These are phyloP conservation scores for Coleophoma eucalyptorum DNA, from an alignment of 2,329 filamentous ascomycete genomes.

Conservation along the genomic window DNA sequence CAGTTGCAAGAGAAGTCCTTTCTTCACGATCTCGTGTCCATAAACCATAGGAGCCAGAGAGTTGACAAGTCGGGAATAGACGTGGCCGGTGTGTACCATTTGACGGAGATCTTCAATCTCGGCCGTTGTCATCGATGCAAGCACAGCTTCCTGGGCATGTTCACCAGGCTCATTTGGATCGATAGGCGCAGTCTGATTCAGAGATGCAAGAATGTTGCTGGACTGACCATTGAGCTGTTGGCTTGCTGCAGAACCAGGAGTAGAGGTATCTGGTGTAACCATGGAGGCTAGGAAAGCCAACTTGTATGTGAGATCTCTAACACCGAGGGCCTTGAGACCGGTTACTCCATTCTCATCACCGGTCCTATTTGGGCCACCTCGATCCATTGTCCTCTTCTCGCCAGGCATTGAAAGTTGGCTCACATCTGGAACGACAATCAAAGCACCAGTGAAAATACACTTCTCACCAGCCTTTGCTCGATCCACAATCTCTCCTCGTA, in stretches of 20 bases:
- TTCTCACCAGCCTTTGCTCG: slow-evolving; percentile 96
- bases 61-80: slow-evolving; percentile 88
- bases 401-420: slow-evolving; percentile 92
- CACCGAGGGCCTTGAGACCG: slow-evolving; percentile 88
- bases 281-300: slow-evolving; percentile 97
- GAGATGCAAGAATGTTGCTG: slow-evolving; percentile 77
- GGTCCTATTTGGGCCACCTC: slow-evolving; percentile 76
- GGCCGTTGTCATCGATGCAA: slow-evolving; percentile 77
- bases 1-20: slow-evolving; percentile 87
- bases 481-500: slow-evolving; percentile 96
- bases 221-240: slow-evolving; percentile 69
- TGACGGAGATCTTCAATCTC: slow-evolving; percentile 89
- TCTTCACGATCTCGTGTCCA: slow-evolving; percentile 96
- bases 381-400: slow-evolving; percentile 72
- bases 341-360: slow-evolving; percentile 79
- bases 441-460: slow-evolving; percentile 92
- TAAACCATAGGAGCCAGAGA: slow-evolving; percentile 97
- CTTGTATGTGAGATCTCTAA: slow-evolving; percentile 90
- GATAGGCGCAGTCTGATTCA: slow-evolving; percentile 68
- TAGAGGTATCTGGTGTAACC: slow-evolving; percentile 84
- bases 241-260: slow-evolving; percentile 69
- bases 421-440: slow-evolving; percentile 96
- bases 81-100: slow-evolving; percentile 94
- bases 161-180: slow-evolving; percentile 73
- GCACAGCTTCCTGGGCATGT: slow-evolving; percentile 80